Evolutionary conservation across 805 yeast genomes (phyloP).

Genomic region (Cyberlindnera amylophila): DNA sequence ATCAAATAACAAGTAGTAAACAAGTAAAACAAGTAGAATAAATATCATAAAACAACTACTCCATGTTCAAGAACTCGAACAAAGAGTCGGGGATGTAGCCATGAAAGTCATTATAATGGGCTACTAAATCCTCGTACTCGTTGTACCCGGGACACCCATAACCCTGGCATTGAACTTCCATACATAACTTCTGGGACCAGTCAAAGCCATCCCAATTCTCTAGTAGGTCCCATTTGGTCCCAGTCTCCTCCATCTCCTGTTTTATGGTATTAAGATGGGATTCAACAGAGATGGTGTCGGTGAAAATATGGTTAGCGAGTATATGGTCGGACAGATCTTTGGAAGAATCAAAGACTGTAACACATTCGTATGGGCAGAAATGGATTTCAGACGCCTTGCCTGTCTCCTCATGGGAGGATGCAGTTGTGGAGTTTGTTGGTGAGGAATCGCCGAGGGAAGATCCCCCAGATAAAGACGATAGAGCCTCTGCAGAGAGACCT

Average conservation of each 20-base stretch:
- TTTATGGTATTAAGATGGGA: conserved; percentile 1
- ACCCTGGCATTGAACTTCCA: conserved; percentile 5
- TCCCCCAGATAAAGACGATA: background rate
- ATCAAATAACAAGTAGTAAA: background rate
- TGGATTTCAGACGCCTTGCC: background rate
- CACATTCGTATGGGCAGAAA: conserved; percentile 6
- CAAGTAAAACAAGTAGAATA: background rate
- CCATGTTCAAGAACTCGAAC: conserved; percentile 3
- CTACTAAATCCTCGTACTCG: conserved; percentile 2
- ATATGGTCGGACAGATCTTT: conserved; percentile 3
- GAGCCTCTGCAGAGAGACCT: background rate
- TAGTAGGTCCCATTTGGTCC: background rate
- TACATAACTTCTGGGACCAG: conserved; percentile 8
- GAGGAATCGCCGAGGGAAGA: background rate
- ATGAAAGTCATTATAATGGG: conserved; percentile 10
- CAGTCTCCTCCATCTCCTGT: background rate
- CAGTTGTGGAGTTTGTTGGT: background rate
- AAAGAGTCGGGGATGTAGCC: conserved; percentile 9
- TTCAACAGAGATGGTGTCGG: conserved; percentile 4
- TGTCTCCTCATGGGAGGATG: background rate
- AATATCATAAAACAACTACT: background rate
- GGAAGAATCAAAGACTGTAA: background rate
- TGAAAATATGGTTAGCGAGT: conserved; percentile 5
- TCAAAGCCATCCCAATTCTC: conserved; percentile 9
- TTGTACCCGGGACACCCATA: background rate